Evolutionary conservation across 2,329 filamentous ascomycete species (phyloP), one percentile per base, ranked within the genome.

Genomic region (Beauveria sp.): DNA sequence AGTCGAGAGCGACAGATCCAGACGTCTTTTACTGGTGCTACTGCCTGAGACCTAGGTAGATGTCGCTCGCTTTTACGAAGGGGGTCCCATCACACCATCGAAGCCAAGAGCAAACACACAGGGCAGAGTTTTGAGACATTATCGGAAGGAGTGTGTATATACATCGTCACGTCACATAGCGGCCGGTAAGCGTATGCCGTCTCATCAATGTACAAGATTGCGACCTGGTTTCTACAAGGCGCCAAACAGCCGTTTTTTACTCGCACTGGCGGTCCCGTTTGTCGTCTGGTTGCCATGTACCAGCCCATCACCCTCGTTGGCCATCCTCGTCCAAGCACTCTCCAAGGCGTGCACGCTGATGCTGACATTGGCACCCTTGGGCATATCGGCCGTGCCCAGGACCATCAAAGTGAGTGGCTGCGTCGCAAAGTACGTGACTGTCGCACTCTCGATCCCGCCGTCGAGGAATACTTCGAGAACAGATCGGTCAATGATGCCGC

Each of bases 21-120:
- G 78, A 80, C 20, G 67, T 81, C 3, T 80, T 69, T 56, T 68
- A 80, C 62, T 76, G 72, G 66, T 80, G 77, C 57, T 81, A 80
- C 65, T 66, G 77, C 6, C 65, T 81, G 44, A 70, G 70, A 3
- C 75, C 76, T 2, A 70, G 64, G 37, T 63, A 58, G 56, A 16
- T 24, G 43, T 37, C 5, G 10, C 6, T 8, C 5, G 1, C 18
- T 18, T 47, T 16, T 16, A 55, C 18, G 1, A 37, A 14, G 16
- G 16, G 8, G 26, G 22, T 28, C 26, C 22, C 47, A 8, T 16
- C 16, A 26, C 12, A 24, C 8, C 6, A 50, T 8, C 8, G 14
- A 26, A 28, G 16, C 6, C 34, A 37, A 37, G 34, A 5, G 30
- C 30, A 34, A 50, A 50, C 18, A 30, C 47, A 7, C 47, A 22